Evolutionary conservation across 345 rosid genomes (phyloP).

Genomic region (Citrus sp.): DNA sequence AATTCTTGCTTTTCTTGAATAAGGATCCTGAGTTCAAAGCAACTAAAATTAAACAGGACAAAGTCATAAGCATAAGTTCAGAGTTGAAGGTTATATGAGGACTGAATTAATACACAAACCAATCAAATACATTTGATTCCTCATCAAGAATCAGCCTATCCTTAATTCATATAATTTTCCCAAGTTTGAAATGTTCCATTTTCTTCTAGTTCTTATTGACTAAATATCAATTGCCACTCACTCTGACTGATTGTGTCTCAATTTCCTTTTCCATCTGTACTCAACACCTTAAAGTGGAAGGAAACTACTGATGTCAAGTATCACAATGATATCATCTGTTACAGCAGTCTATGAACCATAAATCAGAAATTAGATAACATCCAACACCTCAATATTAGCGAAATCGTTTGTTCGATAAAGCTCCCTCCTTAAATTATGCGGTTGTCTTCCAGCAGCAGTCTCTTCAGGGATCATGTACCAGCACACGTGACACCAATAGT

Average conservation of each 20-base stretch:
- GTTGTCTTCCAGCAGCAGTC: slow-evolving; percentile 77
- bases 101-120: neutral
- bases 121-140: neutral
- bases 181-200: neutral
- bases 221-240: neutral
- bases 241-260: neutral
- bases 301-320: neutral
- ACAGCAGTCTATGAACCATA: neutral
- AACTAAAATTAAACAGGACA: neutral
- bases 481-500: slow-evolving; percentile 65
- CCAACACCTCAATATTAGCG: slow-evolving; percentile 70
- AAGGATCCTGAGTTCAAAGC: neutral
- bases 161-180: neutral
- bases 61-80: neutral
- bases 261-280: neutral
- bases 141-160: neutral
- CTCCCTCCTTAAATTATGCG: slow-evolving; percentile 79
- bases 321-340: neutral
- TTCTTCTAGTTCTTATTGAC: neutral
- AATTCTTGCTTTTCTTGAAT: neutral
- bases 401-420: slow-evolving; percentile 77
- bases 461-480: slow-evolving; percentile 96
- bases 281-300: neutral
- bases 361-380: neutral
- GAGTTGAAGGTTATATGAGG: neutral